Base-by-base conservation (phyloP, 2,329 filamentous ascomycete genomes). In the Emergomyces orientalis region DNA sequence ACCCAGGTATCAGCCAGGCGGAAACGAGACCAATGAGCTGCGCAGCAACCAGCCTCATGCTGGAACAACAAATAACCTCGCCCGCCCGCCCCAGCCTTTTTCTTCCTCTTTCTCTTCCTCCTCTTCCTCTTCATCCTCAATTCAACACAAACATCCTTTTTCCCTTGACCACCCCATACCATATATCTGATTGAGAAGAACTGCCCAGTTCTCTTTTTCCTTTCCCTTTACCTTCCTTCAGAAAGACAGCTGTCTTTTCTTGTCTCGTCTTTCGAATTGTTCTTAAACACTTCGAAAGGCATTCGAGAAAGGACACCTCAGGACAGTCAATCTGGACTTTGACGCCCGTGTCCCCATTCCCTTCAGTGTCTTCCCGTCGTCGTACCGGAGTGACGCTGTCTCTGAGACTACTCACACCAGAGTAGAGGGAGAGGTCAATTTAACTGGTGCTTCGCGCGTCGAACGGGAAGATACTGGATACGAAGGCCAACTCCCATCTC, bases 291-390 rank as follows among this genome's bases (percentile, higher is more conserved):
- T 78, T 77, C 76, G 76, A 75, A 76, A 77, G 76, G 73, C 73
- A 76, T 86, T 86, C 84, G 85, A 90, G 87, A 87, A 86, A 83
- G 84, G 85, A 81, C 86, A 81, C 81, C 79, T 78, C 81, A 86
- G 89, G 87, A 87, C 88, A 88, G 90, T 83, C 90, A 97, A 91
- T 84, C 92, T 97, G 92, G 92, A 97, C 90, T 97, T 96, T 94
- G 92, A 96, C 89, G 91, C 92, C 82, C 90, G 91, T 82, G 90
- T 97, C 82, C 91, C 93, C 85, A 94, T 97, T 82, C 93, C 93
- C 83, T 96, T 97, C 88, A 97, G 91, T 90, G 89, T 97, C 89
- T 97, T 97, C 87, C 93, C 93, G 84, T 96, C 91, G 81, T 90
- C 91, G 81, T 97, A 97, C 86, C 86, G 89, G 81, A 87, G 84